phyloP scores from a whole-genome alignment of 441 rosid species.

The Brassica hybrid region DNA sequence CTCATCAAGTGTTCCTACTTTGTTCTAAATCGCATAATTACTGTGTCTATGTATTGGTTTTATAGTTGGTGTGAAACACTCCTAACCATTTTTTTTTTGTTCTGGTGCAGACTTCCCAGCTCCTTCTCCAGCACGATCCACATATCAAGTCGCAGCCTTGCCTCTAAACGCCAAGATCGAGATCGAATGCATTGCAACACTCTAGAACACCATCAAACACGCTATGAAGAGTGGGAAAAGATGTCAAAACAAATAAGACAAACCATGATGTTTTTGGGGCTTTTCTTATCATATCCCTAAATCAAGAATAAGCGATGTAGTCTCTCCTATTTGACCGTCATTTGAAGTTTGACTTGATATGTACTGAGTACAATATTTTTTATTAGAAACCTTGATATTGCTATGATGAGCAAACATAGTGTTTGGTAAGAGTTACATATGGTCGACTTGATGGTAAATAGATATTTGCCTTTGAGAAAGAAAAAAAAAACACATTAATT shows the following conservation, averaged over 20 bases:
- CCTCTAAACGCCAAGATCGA: constrained; percentile 87
- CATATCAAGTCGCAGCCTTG: constrained; percentile 92
- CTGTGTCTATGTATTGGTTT: neutral
- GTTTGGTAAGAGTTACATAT: neutral
- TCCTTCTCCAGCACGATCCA: constrained; percentile 87
- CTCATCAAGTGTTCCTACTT: neutral
- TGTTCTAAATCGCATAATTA: neutral
- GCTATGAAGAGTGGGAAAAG: neutral
- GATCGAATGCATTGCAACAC: constrained; percentile 89
- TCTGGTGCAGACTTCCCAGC: constrained; percentile 73
- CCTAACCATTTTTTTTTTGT: neutral
- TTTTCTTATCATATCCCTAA: constrained; percentile 15
- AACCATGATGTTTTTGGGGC: constrained; percentile 3
- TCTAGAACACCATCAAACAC: constrained; percentile 36
- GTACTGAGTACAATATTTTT: neutral
- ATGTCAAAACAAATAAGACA: neutral
- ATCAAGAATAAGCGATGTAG: constrained; percentile 22
- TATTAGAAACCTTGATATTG: neutral
- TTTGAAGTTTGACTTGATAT: neutral
- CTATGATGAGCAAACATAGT: neutral
- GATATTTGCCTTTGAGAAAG: too few species aligned
- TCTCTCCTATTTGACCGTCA: neutral
- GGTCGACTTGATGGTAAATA: too few species aligned
- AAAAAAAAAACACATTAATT: too few species aligned
- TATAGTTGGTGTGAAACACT: neutral